Conservation (phyloP, 23 red algal genomes). For the Gracilaria domingensis region DNA sequence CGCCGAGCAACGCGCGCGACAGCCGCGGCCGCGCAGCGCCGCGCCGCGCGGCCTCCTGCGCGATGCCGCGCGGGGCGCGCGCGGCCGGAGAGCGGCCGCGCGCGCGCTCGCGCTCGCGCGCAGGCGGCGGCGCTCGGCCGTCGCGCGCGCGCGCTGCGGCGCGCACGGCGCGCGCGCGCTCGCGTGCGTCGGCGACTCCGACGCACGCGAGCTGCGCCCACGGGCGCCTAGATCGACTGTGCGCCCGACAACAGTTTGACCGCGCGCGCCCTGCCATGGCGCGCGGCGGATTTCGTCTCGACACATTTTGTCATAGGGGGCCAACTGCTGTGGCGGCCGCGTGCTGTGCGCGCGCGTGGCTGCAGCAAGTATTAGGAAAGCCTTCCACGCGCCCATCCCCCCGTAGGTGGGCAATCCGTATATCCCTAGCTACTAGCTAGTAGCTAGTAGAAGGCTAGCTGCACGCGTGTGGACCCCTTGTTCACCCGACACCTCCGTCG, state of each 20-base stretch:
- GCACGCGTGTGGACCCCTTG: no score
- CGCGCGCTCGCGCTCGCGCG: background rate
- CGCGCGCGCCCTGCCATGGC: conserved; percentile 5
- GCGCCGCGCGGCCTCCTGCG: no score
- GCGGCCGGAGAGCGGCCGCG: background rate
- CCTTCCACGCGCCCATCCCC: no score
- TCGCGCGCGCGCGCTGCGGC: background rate
- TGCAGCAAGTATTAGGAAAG: no score
- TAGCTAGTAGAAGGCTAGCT: no score
- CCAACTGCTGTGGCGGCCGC: no score
- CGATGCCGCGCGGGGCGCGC: background rate
- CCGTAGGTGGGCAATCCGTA: no score
- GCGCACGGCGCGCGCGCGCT: background rate
- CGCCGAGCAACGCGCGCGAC: no score
- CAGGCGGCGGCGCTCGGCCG: background rate
- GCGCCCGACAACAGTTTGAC: conserved; percentile 31
- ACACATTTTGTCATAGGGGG: background rate
- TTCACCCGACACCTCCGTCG: no score
- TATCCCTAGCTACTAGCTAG: no score
- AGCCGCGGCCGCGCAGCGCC: no score
- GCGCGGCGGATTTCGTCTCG: conserved; percentile 15
- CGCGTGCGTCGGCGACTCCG: background rate
- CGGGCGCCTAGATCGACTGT: background rate
- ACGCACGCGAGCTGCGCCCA: background rate
- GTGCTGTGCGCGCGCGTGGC: no score